phyloP scores from a whole-genome alignment of 306 rosid genomes.

The Dalbergia oliveri region DNA sequence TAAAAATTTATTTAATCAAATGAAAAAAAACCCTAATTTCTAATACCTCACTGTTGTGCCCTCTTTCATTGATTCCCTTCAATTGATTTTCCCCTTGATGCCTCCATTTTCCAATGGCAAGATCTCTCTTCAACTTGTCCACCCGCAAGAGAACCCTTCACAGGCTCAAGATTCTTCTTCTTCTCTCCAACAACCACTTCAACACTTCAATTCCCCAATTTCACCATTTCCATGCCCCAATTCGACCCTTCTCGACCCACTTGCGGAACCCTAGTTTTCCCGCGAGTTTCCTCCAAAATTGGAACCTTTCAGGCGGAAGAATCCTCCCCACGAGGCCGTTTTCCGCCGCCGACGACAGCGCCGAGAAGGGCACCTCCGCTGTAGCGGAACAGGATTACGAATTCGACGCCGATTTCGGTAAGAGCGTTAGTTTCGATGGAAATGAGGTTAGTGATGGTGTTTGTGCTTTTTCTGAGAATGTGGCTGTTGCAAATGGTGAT shows the following conservation, averaged over 20 bases:
- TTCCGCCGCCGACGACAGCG: conserved; percentile 49
- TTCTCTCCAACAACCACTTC: neutral
- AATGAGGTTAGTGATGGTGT: conserved; percentile 43
- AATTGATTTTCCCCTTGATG: conserved; percentile 14
- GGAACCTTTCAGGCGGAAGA: conserved; percentile 36
- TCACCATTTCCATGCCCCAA: conserved; percentile 32
- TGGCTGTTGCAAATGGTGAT: conserved; percentile 45
- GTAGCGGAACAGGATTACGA: conserved; percentile 45
- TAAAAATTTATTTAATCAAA: neutral
- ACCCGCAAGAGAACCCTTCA: conserved; percentile 57
- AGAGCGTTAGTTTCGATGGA: conserved; percentile 42
- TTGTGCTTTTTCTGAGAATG: conserved; percentile 38
- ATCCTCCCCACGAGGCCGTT: conserved; percentile 45
- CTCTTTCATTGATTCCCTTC: neutral
- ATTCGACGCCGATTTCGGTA: conserved; percentile 63
- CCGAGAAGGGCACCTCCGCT: neutral
- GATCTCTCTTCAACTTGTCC: conserved; percentile 59
- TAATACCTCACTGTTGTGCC: neutral
- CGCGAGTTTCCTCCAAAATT: conserved; percentile 34
- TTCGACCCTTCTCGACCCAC: conserved; percentile 50
- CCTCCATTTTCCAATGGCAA: conserved; percentile 60
- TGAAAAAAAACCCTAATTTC: neutral
- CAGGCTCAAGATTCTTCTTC: conserved; percentile 50
- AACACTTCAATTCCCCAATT: conserved; percentile 36
- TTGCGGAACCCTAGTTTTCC: conserved; percentile 27